Evolutionary conservation across 2,329 filamentous ascomycete species (phyloP), one percentile per base, ranked within the genome.

Genomic region (Penicillium sp.): DNA sequence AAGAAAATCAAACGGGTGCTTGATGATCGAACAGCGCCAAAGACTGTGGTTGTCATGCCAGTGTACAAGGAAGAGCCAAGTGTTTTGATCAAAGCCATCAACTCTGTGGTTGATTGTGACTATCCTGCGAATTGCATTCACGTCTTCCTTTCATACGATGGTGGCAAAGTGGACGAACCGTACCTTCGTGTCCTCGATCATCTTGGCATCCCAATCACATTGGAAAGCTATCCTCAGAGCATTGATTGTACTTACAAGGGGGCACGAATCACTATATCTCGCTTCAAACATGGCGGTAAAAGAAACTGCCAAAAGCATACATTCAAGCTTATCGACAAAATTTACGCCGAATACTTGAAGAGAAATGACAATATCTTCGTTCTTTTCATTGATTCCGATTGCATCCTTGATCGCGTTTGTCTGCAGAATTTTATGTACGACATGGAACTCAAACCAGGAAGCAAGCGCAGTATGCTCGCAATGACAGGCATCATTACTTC

Each of bases 401-500:
- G 94, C 74, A 94, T 97, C 58, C 79, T 97, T 46, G 93, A 97
- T 76, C 84, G 86, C 55, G 85, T 92, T 38, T 97, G 93, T 70
- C 84, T 97, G 56, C 93, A 97, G 70, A 97, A 97, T 72, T 97
- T 97, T 74, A 90, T 97, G 77, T 97, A 94, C 74, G 93, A 97
- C 70, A 97, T 97, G 94, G 91, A 97, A 74, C 80, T 97, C 57
- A 96, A 93, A 72, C 93, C 93, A 0, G 92, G 92, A 51, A 96
- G 92, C 75, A 86, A 89, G 68, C 85, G 87, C 68, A 90, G 95
- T 70, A 97, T 96, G 90, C 80, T 97, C 67, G 93, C 93, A 49
- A 97, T 97, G 91, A 97, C 93, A 13, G 93, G 93, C 30, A 90
- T 97, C 67, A 97, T 97, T 68, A 97, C 93, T 2, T 93, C 91